A percentile compares a stretch with the other conserved stretches of the same genome.
phyloP scores from a whole-genome alignment of 2,329 filamentous ascomycete genomes.

The Xylaria polymorpha region DNA sequence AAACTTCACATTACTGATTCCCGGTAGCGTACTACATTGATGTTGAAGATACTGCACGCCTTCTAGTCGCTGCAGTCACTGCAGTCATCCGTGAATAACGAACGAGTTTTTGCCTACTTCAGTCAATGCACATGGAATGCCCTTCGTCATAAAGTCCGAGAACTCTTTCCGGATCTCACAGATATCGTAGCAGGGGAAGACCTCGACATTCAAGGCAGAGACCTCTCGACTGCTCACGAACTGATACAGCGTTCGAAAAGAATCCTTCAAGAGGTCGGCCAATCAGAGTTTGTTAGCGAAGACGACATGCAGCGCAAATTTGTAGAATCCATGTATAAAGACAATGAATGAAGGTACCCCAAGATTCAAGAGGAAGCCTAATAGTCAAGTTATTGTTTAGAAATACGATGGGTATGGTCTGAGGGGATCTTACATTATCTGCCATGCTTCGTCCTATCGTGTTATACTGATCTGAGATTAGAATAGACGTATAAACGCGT shows the following conservation, averaged over 20 bases:
- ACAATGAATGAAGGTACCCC: background rate
- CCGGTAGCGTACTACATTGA: background rate
- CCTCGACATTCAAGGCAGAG: background rate
- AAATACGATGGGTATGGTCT: background rate
- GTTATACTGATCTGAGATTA: no score
- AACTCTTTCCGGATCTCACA: background rate
- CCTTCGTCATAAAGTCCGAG: background rate
- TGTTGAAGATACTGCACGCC: conserved; percentile 1
- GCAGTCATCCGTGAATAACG: background rate
- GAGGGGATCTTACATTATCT: background rate
- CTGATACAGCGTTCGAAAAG: background rate
- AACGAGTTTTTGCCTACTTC: background rate
- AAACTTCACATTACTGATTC: background rate
- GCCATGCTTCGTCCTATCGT: no score
- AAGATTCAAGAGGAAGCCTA: background rate
- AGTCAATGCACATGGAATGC: background rate
- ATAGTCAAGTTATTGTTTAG: background rate
- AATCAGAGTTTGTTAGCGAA: background rate
- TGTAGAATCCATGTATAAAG: background rate
- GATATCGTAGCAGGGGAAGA: background rate
- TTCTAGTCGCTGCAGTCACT: background rate
- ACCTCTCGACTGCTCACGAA: background rate
- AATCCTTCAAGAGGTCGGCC: background rate
- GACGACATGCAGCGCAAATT: background rate
- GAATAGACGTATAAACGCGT: no score